These are phyloP conservation scores for Penicillium bialowiezense DNA, from an alignment of 495 filamentous ascomycete genomes.

Conservation along the genomic window DNA sequence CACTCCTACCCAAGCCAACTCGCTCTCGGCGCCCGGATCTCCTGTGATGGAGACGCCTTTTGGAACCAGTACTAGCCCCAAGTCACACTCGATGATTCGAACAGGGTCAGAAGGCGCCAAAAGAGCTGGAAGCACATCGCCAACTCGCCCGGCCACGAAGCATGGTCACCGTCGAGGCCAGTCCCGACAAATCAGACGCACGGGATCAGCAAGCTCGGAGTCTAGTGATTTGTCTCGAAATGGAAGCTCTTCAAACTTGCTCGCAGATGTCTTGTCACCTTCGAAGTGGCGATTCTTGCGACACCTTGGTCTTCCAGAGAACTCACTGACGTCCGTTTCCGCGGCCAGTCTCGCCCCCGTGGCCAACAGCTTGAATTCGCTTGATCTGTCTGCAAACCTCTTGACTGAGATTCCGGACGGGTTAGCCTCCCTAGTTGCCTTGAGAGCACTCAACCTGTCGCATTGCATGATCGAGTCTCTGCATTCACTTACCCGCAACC, in stretches of 20 bases:
- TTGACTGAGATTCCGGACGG: conserved; percentile 90
- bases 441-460: conserved; percentile 87
- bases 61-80: conserved; percentile 44
- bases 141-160: conserved; percentile 67
- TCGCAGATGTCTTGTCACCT: conserved; percentile 62
- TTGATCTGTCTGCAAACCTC: conserved; percentile 89
- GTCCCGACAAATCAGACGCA: conserved; percentile 59
- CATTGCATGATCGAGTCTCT: conserved; percentile 97
- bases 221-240: conserved; percentile 74
- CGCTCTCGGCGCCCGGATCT: conserved; percentile 60
- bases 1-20: conserved; percentile 51
- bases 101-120: conserved; percentile 48
- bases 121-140: conserved; percentile 71
- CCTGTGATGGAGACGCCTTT: conserved; percentile 52
- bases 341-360: conserved; percentile 73
- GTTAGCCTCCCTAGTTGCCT: conserved; percentile 72
- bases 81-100: conserved; percentile 47
- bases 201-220: conserved; percentile 87
- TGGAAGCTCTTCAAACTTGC: conserved; percentile 71
- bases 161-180: conserved; percentile 57
- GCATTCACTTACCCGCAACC: conserved; percentile 80
- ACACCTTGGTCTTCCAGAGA: conserved; percentile 89
- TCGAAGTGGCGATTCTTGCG: conserved; percentile 93
- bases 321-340: conserved; percentile 76
- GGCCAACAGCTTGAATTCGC: conserved; percentile 78